Evolutionary conservation across 1,284 basidiomycete genomes (phyloP), one percentile per base, ranked within the genome.

Genomic region (Ustanciosporium gigantosporum): DNA sequence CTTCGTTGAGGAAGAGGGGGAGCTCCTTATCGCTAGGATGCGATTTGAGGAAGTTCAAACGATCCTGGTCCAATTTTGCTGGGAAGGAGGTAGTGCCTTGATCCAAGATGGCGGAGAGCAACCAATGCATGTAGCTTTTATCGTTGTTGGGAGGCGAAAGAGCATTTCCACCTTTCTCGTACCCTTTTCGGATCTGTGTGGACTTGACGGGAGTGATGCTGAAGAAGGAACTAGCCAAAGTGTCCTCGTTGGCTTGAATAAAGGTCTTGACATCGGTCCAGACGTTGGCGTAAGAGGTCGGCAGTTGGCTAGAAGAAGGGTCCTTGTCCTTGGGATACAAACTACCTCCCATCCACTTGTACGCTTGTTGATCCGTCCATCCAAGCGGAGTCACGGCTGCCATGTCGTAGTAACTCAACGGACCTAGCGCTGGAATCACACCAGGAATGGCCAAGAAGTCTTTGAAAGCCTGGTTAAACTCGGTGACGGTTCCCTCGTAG

Each of bases 1-100:
- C 56, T 31, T 70, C 68, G 36, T 70, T 70, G 35, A 67, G 27
- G 27, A 70, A 68, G 23, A 68, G 34, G 3, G 66, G 66, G n/a
- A 68, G 25, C 4, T 39, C 46, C n/a, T 21, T 5, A 25, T 25
- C 36, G 20, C 20, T 24, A 3, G 55, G 52, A n/a, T 53, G 48
- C 2, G 39, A 14, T 15, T 21, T 5, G 17, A 53, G 34, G 20
- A 60, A 45, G 15, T 31, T 14, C 19, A 24, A 9, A 1, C 59
- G 15, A 16, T 36, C 45, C 5, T 13, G 1, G 6, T 62, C 59
- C 2, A 62, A 36, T 5, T 42, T 22, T 1, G 24, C 17, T 2
- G 59, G 59, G 36, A 57, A 62, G 3, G 15, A 16, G 5, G 37
- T 42, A 4, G 48, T 37, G 2, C 35, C 42, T 0, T 22, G 22